These are phyloP conservation scores for Aureobasidium melanogenum DNA, from an alignment of 2,329 filamentous ascomycete species.

Conservation along the genomic window DNA sequence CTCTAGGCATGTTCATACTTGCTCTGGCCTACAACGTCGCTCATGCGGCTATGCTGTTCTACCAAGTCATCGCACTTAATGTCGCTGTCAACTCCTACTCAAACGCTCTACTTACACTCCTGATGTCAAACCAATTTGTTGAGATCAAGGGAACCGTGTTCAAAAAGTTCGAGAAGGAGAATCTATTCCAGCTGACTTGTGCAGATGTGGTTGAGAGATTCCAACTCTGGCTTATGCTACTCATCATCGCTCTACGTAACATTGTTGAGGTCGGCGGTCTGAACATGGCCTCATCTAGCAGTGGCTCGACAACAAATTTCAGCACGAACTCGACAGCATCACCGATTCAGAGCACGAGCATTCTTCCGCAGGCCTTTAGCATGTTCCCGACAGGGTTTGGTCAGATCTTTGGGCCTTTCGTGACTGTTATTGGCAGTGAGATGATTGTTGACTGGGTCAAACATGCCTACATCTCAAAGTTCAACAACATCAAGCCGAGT, in stretches of 20 bases:
- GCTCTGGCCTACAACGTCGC: slow-evolving; percentile 80
- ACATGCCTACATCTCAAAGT: slow-evolving; percentile 95
- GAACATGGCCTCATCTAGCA: slow-evolving; percentile 38
- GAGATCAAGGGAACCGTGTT: slow-evolving; percentile 98
- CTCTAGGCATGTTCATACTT: slow-evolving; percentile 83
- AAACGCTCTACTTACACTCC: slow-evolving; percentile 81
- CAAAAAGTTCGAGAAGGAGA: slow-evolving; percentile 98
- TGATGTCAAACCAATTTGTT: slow-evolving; percentile 96
- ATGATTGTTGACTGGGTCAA: slow-evolving; percentile 97
- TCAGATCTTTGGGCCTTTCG: slow-evolving; percentile 83
- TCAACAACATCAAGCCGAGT: slow-evolving; percentile 89
- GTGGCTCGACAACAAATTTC: slow-evolving; percentile 19
- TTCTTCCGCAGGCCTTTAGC: slow-evolving; percentile 84
- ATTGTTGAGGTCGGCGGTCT: slow-evolving; percentile 90
- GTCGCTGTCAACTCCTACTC: slow-evolving; percentile 98
- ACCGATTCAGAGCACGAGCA: slow-evolving; percentile 57
- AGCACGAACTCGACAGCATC: slow-evolving; percentile 41
- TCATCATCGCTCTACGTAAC: slow-evolving; percentile 93
- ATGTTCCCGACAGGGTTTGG: slow-evolving; percentile 62
- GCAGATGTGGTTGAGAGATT: slow-evolving; percentile 96
- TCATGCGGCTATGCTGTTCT: slow-evolving; percentile 83
- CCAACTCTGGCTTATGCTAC: slow-evolving; percentile 92
- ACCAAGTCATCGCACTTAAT: slow-evolving; percentile 95
- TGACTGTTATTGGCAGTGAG: slow-evolving; percentile 90
- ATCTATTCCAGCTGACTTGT: slow-evolving; percentile 90